Percentiles rank a stretch among this genome's conserved stretches.
Conservation (phyloP, 331 rosid species). For the Arachis monticola region DNA sequence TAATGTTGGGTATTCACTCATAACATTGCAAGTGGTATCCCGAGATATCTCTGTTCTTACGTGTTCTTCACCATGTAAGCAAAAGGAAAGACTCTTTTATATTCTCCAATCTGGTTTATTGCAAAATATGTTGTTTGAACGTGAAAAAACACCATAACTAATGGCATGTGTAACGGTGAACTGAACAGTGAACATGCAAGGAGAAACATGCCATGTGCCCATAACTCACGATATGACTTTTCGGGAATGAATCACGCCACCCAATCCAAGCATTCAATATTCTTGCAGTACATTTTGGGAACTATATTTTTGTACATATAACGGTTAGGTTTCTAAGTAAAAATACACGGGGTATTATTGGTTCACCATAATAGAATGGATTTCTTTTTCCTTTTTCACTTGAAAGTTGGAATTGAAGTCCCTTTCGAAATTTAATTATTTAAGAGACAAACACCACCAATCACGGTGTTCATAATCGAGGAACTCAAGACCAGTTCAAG, state of each 20-base stretch:
- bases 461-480: slow-evolving; percentile 34
- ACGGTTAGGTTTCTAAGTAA: neutral
- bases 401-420: neutral
- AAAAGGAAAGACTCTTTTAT: slow-evolving; percentile 2
- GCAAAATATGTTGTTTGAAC: slow-evolving; percentile 22
- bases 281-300: neutral
- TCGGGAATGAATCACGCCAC: slow-evolving; percentile 3
- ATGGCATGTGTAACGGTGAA: slow-evolving; percentile 8
- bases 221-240: slow-evolving; percentile 1
- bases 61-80: slow-evolving; percentile 7
- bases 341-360: neutral
- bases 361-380: neutral
- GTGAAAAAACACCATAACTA: neutral
- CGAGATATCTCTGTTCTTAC: neutral
- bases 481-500: slow-evolving; percentile 25
- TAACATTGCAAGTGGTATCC: neutral
- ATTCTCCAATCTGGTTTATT: slow-evolving; percentile 5
- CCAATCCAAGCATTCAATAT: neutral
- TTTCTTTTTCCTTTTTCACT: neutral
- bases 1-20: neutral
- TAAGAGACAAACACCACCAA: slow-evolving; percentile 7
- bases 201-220: slow-evolving; percentile 37
- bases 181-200: slow-evolving; percentile 4
- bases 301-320: neutral
- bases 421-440: slow-evolving; percentile 3